A percentile compares a stretch with the other conserved stretches of the same genome.
Conservation (phyloP, 2,329 filamentous ascomycete species). For the Myriosclerotinia curreyana region DNA sequence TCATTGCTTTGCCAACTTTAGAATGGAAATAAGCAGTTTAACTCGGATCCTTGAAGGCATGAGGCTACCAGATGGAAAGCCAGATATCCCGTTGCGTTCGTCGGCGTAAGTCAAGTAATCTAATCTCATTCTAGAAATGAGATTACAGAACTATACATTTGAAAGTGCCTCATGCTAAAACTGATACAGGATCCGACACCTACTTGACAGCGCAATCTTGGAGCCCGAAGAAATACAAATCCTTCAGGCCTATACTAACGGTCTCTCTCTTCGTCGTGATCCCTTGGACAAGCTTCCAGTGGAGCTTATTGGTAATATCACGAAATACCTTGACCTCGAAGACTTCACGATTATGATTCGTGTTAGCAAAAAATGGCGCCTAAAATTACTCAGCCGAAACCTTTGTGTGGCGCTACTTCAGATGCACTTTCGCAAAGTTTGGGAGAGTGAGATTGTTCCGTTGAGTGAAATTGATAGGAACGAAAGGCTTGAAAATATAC, state of each 20-base stretch:
- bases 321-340: conserved; percentile 30
- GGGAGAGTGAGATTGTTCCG: background rate
- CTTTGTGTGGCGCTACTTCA: conserved; percentile 27
- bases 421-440: conserved; percentile 25
- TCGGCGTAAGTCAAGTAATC: conserved; percentile 10
- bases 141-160: background rate
- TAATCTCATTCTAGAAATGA: background rate
- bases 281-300: conserved; percentile 25
- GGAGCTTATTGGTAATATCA: conserved; percentile 30
- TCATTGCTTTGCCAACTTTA: background rate
- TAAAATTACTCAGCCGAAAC: conserved; percentile 26
- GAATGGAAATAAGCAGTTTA: conserved; percentile 6
- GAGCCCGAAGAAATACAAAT: conserved; percentile 9
- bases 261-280: conserved; percentile 19
- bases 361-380: conserved; percentile 33
- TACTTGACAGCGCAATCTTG: conserved; percentile 8
- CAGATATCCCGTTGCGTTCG: conserved; percentile 10
- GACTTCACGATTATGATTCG: conserved; percentile 29
- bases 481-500: background rate
- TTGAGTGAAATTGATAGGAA: background rate
- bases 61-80: conserved; percentile 13
- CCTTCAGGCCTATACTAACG: conserved; percentile 11
- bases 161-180: background rate
- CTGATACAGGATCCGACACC: background rate
- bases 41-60: background rate